Conservation (phyloP, 2,329 filamentous ascomycete species). For the Penicillium crustosum region DNA sequence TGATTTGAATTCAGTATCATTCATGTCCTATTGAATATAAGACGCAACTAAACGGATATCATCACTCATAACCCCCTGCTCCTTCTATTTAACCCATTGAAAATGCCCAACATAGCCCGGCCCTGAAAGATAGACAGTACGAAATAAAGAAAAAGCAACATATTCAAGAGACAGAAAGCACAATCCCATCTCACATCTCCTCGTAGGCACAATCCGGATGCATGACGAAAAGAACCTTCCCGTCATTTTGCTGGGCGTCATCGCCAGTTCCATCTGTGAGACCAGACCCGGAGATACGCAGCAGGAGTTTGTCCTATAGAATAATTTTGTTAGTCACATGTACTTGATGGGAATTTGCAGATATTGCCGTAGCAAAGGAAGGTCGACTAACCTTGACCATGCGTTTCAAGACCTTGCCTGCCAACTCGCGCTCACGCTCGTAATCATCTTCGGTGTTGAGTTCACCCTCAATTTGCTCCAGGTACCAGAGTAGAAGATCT, state of each 20-base stretch:
- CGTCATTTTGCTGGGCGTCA: slow-evolving; percentile 46
- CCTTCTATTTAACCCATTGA: slow-evolving; percentile 25
- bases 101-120: slow-evolving; percentile 25
- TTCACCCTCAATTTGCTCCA: slow-evolving; percentile 85
- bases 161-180: slow-evolving; percentile 9
- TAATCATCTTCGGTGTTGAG: slow-evolving; percentile 79
- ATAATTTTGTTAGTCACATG: background rate
- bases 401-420: slow-evolving; percentile 83
- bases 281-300: slow-evolving; percentile 74
- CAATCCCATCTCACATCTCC: slow-evolving; percentile 51
- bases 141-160: slow-evolving; percentile 8
- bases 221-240: slow-evolving; percentile 73
- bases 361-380: background rate
- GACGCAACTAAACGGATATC: slow-evolving; percentile 28
- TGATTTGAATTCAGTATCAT: slow-evolving; percentile 1
- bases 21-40: slow-evolving; percentile 13
- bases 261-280: slow-evolving; percentile 74
- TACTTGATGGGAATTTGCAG: no score
- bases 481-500: slow-evolving; percentile 80
- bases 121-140: slow-evolving; percentile 11
- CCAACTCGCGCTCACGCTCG: slow-evolving; percentile 69
- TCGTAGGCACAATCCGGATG: slow-evolving; percentile 93
- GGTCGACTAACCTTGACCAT: slow-evolving; percentile 76
- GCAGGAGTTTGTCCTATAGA: slow-evolving; percentile 58
- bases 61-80: slow-evolving; percentile 35